Evolutionary conservation across 1,284 basidiomycete species (phyloP).

Genomic region (Naganishia sp.): DNA sequence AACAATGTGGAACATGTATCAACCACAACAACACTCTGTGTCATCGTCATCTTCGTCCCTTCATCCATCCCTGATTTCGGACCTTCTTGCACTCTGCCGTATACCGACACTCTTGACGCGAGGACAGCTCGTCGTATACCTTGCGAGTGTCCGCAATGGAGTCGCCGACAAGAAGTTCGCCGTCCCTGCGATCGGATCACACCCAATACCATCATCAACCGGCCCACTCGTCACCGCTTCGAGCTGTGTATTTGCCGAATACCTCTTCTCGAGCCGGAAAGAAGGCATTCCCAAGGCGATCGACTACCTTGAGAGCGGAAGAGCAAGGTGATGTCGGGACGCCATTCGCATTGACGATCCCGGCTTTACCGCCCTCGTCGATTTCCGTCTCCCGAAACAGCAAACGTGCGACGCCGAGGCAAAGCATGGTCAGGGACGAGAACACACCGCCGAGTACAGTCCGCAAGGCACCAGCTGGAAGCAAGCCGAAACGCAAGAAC

Average conservation of each 20-base stretch:
- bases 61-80: background rate
- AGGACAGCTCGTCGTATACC: background rate
- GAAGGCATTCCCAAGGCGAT: background rate
- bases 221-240: slow-evolving; percentile 13
- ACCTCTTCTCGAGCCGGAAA: background rate
- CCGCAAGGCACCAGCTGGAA: background rate
- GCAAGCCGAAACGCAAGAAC: background rate
- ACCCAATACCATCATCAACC: slow-evolving; percentile 15
- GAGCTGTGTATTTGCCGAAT: slow-evolving; percentile 3
- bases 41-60: background rate
- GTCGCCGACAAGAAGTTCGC: slow-evolving; percentile 7
- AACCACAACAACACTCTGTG: slow-evolving; percentile 19
- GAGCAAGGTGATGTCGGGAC: background rate
- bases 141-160: background rate
- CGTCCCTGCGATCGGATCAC: slow-evolving; percentile 16
- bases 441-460: background rate
- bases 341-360: slow-evolving; percentile 26
- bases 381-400: slow-evolving; percentile 1
- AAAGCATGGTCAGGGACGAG: background rate
- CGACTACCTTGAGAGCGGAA: background rate
- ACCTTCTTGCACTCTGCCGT: background rate
- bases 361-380: slow-evolving; percentile 10
- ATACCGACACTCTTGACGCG: background rate
- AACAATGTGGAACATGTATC: slow-evolving; percentile 22
- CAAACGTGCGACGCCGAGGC: slow-evolving; percentile 3